Percentiles rank a stretch among this genome's conserved stretches.
Evolutionary conservation across 495 filamentous ascomycete genomes (phyloP).

Genomic region (Tuber melanosporum): DNA sequence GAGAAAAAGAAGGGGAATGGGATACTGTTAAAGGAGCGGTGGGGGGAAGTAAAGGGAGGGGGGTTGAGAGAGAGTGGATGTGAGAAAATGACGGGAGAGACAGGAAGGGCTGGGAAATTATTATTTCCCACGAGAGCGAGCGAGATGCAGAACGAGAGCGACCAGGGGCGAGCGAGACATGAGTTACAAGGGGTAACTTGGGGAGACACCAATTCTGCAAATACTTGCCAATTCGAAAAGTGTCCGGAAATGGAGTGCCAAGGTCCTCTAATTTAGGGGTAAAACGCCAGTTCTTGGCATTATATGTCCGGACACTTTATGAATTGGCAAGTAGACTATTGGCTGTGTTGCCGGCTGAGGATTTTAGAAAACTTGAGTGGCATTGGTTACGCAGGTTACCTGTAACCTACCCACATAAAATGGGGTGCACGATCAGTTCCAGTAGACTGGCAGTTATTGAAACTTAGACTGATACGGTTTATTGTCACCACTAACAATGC

Average conservation of each 20-base stretch:
- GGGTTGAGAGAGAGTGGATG: not conserved
- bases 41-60: not conserved
- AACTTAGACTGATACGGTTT: not conserved
- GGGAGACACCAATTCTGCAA: not conserved
- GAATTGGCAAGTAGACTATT: not conserved
- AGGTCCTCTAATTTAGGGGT: not conserved
- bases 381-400: not conserved
- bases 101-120: slow-evolving; percentile 2
- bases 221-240: not conserved
- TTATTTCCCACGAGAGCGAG: slow-evolving; percentile 1
- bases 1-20: not conserved
- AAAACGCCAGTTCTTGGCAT: not conserved
- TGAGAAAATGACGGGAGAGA: not conserved
- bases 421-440: not conserved
- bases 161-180: slow-evolving; percentile 5
- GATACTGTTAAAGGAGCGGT: not conserved
- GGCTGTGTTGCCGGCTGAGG: not conserved
- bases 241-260: not conserved
- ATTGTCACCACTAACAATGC: not conserved
- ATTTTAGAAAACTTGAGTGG: not conserved
- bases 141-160: slow-evolving; percentile 2
- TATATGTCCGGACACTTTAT: not conserved
- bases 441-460: too few relatives aligned
- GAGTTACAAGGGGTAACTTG: slow-evolving; percentile 9
- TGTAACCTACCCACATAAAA: not conserved